Percentiles rank a stretch among this genome's conserved stretches.
Evolutionary conservation across 2,329 filamentous ascomycete genomes (phyloP).

Genomic region (Salinomyces thailandicus): DNA sequence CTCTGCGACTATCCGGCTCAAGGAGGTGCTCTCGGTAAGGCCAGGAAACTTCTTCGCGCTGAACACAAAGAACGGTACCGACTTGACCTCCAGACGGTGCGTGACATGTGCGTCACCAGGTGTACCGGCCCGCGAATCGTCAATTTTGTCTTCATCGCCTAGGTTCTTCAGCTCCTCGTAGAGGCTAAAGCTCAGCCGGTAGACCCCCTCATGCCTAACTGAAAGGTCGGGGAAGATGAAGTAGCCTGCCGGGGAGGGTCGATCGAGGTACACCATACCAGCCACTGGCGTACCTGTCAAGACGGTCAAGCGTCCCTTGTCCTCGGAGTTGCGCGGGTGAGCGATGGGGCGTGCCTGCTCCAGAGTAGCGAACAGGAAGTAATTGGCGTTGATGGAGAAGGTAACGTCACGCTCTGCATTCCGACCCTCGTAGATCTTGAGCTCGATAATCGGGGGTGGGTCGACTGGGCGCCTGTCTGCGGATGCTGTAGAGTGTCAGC

Average conservation of each 20-base stretch:
- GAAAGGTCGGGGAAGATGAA: slow-evolving; percentile 97
- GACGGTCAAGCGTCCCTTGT: slow-evolving; percentile 62
- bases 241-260: slow-evolving; percentile 69
- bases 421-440: slow-evolving; percentile 69
- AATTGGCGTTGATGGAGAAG: slow-evolving; percentile 89
- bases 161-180: slow-evolving; percentile 87
- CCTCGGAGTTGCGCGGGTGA: slow-evolving; percentile 60
- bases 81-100: slow-evolving; percentile 84
- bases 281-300: slow-evolving; percentile 90
- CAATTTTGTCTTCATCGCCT: slow-evolving; percentile 59
- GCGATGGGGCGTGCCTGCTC: slow-evolving; percentile 77
- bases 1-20: slow-evolving; percentile 87
- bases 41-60: slow-evolving; percentile 99
- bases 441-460: slow-evolving; percentile 84
- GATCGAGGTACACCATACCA: slow-evolving; percentile 90
- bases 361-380: slow-evolving; percentile 90
- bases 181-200: slow-evolving; percentile 81
- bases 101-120: slow-evolving; percentile 54
- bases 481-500: slow-evolving; percentile 46
- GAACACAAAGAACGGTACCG: slow-evolving; percentile 74
- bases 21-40: slow-evolving; percentile 72
- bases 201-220: slow-evolving; percentile 88
- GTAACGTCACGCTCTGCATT: slow-evolving; percentile 50
- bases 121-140: slow-evolving; percentile 28
- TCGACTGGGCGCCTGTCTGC: slow-evolving; percentile 88